Percentiles rank a stretch among this genome's conserved stretches.
Conservation (phyloP, 2,329 filamentous ascomycete genomes). For the Fusarium secorum region DNA sequence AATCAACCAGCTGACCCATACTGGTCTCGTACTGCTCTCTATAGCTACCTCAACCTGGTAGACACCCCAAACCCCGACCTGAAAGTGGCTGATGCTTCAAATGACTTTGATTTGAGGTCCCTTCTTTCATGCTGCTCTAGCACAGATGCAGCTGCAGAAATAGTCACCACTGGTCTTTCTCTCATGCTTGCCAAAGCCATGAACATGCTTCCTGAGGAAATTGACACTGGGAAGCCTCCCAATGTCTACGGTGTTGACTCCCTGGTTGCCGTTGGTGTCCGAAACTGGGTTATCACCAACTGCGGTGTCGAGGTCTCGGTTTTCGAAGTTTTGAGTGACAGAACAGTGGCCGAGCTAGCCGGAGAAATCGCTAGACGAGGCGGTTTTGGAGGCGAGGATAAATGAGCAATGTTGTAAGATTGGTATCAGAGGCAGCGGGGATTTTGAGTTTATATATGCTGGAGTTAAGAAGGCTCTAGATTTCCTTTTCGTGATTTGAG, state of each 20-base stretch:
- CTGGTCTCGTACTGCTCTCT: slow-evolving; percentile 60
- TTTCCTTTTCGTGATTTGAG: background rate
- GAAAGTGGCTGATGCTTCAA: slow-evolving; percentile 19
- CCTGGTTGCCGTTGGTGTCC: slow-evolving; percentile 59
- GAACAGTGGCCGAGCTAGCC: slow-evolving; percentile 51
- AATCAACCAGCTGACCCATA: slow-evolving; percentile 62
- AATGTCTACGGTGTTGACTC: slow-evolving; percentile 61
- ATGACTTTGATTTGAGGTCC: slow-evolving; percentile 42
- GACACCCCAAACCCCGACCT: slow-evolving; percentile 52
- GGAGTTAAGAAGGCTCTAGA: background rate
- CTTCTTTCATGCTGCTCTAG: slow-evolving; percentile 45
- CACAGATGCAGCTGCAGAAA: slow-evolving; percentile 42
- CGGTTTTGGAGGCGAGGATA: slow-evolving; percentile 35
- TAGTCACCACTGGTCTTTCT: slow-evolving; percentile 50
- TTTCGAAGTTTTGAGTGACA: slow-evolving; percentile 57
- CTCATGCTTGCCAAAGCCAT: slow-evolving; percentile 55
- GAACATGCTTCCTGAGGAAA: slow-evolving; percentile 54
- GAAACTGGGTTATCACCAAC: slow-evolving; percentile 59
- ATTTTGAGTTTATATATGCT: background rate
- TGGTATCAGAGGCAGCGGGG: background rate
- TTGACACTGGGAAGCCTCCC: slow-evolving; percentile 52
- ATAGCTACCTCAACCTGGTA: slow-evolving; percentile 57
- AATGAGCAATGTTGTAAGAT: background rate
- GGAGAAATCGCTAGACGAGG: slow-evolving; percentile 47
- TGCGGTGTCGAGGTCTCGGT: slow-evolving; percentile 55